Evolutionary conservation across 257 asterid species (phyloP), one percentile per base, ranked within the genome.

Genomic region (Datura wrightii): DNA sequence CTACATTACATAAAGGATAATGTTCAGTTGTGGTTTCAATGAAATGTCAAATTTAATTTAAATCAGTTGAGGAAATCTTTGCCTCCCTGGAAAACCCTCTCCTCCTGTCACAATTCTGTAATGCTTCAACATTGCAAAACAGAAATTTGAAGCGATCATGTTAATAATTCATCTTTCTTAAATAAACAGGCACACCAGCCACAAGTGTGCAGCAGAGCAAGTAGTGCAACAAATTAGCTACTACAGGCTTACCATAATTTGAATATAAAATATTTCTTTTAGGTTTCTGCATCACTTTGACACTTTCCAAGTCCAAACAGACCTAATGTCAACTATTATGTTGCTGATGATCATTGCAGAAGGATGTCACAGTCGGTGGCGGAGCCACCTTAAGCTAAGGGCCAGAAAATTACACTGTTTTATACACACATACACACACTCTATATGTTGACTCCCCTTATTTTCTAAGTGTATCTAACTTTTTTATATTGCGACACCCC

Each of bases 161-260:
- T 1, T 24, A 66, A 15, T 36, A 66, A 66, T 66, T 37, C 48
- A 37, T 7, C 10, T 65, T 65, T 10, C 42, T 34, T 65, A 65
- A 66, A 36, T 65, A 65, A 36, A 66, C 19, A 66, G 74, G 74
- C 48, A 36, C 46, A 66, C 48, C 74, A 34, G 19, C 71, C 44
- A 31, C 71, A 34, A 18, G 44, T 65, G 71, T 65, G n/a, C 71
- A 65, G 37, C 71, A 65, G 71, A 34, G 71, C 13, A 63, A 65
- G 5, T 36, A 36, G 74, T 36, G 42, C 74, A 66, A 36, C 74
- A 66, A 66, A 36, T 66, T 36, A 66, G 11, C 74, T 66, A 66
- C n/a, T 0, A 55, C 74, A 66, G 19, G 78, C 52, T 39, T 15
- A 67, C 52, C 52, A 36, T 5, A 39, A 67, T 67, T 13, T 11